Evolutionary conservation across 306 rosid genomes (phyloP), one percentile per base, ranked within the genome.

Genomic region (Prunus mira): DNA sequence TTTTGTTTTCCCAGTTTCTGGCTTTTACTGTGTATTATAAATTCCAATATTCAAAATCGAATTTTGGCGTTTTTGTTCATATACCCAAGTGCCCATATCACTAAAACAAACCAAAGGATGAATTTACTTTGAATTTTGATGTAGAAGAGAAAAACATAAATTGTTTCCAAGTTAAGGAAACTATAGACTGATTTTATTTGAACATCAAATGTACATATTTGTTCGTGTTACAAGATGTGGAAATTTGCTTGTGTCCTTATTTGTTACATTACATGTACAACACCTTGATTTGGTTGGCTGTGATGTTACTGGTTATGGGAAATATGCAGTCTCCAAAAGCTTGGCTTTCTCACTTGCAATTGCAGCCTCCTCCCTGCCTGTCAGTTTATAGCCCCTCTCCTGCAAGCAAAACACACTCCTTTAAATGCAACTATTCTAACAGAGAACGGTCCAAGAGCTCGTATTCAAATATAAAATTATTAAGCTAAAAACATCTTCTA

Each of bases 351-450:
- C 88, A 25, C 84, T 81, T 63, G 87, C 92, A 71, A 66, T 56
- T 73, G 32, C 63, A 19, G 91, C 93, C 80, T 90, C 98, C 50
- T 82, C 84, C 71, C 84, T 88, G 60, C 91, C 89, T 17, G 79
- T 78, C 46, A 78, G 81, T 45, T 69, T 82, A 80, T 88, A 92
- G 47, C 84, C 97, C 75, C 86, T 90, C 85, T 95, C 98, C 97
- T 95, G 82, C 67, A 58, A 24, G 80, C 57, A 43, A 17, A 46
- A 43, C 25, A 58, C 9, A 25, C 9, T 10, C 55, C 3, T 9
- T 15, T 15, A 73, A 22, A 17, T 24, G 3, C 30, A 55, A 20
- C 41, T 30, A 27, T 65, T 65, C 47, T 6, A 3, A 54, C 0
- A 0, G 65, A 55, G 14, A 56, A 7, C 6, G 5, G 14, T 57